Percentiles rank a stretch among this genome's conserved stretches.
Conservation (phyloP, 306 rosid genomes). For the Quercus mongolica region DNA sequence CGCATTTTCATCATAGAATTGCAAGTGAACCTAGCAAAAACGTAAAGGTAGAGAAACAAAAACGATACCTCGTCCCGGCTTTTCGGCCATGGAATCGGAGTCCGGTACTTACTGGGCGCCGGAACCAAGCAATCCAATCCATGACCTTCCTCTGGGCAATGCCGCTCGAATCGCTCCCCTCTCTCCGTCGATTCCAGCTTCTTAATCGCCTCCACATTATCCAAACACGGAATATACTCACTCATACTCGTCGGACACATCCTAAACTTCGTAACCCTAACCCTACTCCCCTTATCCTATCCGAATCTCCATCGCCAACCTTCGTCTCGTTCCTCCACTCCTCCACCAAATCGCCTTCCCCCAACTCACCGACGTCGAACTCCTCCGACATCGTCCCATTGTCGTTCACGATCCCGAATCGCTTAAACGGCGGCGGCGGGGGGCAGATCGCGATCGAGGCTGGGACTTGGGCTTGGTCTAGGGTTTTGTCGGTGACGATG, state of each 20-base stretch:
- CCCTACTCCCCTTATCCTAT: conserved; percentile 4
- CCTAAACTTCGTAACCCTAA: conserved; percentile 47
- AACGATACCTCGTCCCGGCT: conserved; percentile 85
- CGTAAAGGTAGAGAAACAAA: background rate
- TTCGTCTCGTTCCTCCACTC: conserved; percentile 67
- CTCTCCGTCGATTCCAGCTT: conserved; percentile 55
- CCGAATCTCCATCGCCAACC: conserved; percentile 19
- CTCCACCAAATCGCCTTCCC: conserved; percentile 54
- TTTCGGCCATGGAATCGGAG: conserved; percentile 87
- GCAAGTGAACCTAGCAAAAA: background rate
- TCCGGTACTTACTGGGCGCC: conserved; percentile 65
- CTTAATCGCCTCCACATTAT: conserved; percentile 60
- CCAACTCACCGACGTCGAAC: conserved; percentile 71
- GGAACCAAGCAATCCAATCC: conserved; percentile 88
- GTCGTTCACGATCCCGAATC: conserved; percentile 72
- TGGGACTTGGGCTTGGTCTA: background rate
- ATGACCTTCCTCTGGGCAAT: conserved; percentile 55
- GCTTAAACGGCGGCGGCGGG: conserved; percentile 22
- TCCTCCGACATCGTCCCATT: conserved; percentile 86
- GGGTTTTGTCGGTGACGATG: conserved; percentile 18
- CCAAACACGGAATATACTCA: conserved; percentile 94
- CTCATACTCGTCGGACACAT: conserved; percentile 54
- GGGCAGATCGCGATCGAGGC: background rate
- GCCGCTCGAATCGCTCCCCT: conserved; percentile 82
- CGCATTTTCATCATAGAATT: background rate